These are phyloP conservation scores for Ceratocystis destructans DNA, from an alignment of 2,329 filamentous ascomycete genomes.

Conservation along the genomic window DNA sequence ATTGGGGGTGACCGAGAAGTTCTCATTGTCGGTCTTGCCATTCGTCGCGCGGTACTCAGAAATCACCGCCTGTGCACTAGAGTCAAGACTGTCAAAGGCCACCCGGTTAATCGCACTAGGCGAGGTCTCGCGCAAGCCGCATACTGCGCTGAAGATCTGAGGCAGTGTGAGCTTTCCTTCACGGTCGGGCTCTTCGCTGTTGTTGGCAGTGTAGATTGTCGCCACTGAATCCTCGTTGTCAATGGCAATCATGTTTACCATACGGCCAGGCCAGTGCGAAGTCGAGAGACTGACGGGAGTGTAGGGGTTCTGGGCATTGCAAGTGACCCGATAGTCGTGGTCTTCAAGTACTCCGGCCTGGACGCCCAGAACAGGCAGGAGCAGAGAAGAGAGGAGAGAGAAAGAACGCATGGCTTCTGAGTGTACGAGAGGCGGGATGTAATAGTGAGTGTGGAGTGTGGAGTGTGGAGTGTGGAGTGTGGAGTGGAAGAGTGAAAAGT, in stretches of 20 bases:
- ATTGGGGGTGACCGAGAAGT: neutral
- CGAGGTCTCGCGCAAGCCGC: neutral
- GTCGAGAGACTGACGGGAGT: neutral
- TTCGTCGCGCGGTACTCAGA: neutral
- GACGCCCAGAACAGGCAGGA: neutral
- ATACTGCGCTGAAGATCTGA: neutral
- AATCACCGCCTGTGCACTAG: neutral
- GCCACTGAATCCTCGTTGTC: neutral
- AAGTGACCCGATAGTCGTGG: neutral
- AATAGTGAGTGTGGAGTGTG: too few relatives aligned
- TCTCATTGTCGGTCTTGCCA: neutral
- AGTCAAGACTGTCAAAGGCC: neutral
- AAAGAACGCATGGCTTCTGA: neutral
- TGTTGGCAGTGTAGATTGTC: neutral
- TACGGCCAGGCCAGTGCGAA: neutral
- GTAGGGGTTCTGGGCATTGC: neutral
- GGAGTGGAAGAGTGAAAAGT: neutral
- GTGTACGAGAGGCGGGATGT: neutral
- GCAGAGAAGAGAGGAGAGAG: neutral
- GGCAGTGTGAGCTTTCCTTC: neutral
- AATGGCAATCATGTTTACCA: neutral
- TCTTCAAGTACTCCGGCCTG: neutral
- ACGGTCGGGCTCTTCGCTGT: neutral
- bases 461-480: too few relatives aligned
- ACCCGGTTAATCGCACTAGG: neutral